phyloP scores from a whole-genome alignment of 345 rosid genomes.

The Alliaria petiolata region DNA sequence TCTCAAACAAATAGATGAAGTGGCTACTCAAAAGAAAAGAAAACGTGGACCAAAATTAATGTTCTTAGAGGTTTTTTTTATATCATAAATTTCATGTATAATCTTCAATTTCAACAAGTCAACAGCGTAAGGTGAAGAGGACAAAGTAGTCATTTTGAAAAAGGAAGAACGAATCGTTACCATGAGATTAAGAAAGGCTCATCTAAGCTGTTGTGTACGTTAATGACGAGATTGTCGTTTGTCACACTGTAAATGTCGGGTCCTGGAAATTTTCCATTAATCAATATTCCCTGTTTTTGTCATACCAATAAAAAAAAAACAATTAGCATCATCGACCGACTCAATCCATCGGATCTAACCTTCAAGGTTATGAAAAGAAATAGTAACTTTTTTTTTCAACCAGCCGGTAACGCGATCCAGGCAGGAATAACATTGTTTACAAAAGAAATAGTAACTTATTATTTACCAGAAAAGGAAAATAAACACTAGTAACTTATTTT shows the following conservation, averaged over 20 bases:
- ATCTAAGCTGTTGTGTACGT: slow-evolving; percentile 81
- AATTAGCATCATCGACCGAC: slow-evolving; percentile 8
- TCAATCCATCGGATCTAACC: neutral
- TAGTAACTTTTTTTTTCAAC: neutral
- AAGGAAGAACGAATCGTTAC: slow-evolving; percentile 31
- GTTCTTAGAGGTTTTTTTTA: neutral
- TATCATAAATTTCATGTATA: neutral
- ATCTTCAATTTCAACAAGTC: neutral
- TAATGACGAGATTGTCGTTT: slow-evolving; percentile 80
- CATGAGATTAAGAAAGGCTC: slow-evolving; percentile 89
- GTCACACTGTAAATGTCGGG: slow-evolving; percentile 81
- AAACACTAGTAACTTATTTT: neutral
- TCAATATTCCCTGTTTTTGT: slow-evolving; percentile 71
- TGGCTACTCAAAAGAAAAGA: neutral
- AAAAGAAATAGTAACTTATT: neutral
- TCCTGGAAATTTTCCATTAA: slow-evolving; percentile 93
- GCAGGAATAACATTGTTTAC: neutral
- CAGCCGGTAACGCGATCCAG: neutral
- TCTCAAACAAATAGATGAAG: neutral
- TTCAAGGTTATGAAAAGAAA: neutral
- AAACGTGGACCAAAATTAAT: neutral
- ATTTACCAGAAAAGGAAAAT: neutral
- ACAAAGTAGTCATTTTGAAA: slow-evolving; percentile 1
- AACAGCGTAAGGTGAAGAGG: neutral
- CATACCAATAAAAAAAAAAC: neutral